Base-by-base conservation (phyloP, 2,329 filamentous ascomycete genomes). In the Ceratocystis eucalypticola region DNA sequence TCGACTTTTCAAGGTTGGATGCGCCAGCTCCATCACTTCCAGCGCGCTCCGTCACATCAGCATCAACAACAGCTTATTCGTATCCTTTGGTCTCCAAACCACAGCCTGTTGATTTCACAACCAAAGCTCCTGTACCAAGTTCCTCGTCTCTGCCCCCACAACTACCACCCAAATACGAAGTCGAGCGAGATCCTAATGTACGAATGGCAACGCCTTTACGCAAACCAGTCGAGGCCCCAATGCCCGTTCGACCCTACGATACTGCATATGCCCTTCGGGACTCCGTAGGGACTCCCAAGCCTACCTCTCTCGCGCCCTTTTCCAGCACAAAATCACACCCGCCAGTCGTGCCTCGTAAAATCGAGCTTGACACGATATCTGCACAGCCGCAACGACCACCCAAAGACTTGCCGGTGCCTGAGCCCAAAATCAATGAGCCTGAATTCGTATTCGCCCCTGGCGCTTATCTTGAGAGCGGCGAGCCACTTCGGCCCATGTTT, bases 381-480 rank as follows among this genome's bases (percentile, higher is more conserved):
- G 41, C 37, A 25, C 48, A 50, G 10, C 65, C 65, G 37, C 41
- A 59, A n/a, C 66, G 63, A 12, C 66, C 65, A 28, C 66, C 65
- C 15, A 66, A 68, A 10, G 37, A 61, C 20, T 45, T 66, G n/a
- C 45, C 59, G 17, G 62, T 33, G 15, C 25, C 59, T n/a, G 64
- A 63, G 22, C 59, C 67, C 25, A 33, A 67, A 20, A 48, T 33
- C 4, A 45, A 81, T 69, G 80, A 84, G 75, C 75, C 86, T 67
- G 74, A 84, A 61, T 88, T 89, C 71, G 91, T 89, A 12, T 95
- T 96, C 78, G 84, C 85, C 69, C 89, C 93, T 1, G 87, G 89
- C 1, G 91, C 91, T 1, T 94, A 91, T 73, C 86, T 96, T 17
- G 94, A 99, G 74, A 92, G 91, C 71, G 94, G 93, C 20, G 84